These are phyloP conservation scores for Teratosphaeriaceae sp. DNA, from an alignment of 2,329 filamentous ascomycete genomes.

Conservation along the genomic window DNA sequence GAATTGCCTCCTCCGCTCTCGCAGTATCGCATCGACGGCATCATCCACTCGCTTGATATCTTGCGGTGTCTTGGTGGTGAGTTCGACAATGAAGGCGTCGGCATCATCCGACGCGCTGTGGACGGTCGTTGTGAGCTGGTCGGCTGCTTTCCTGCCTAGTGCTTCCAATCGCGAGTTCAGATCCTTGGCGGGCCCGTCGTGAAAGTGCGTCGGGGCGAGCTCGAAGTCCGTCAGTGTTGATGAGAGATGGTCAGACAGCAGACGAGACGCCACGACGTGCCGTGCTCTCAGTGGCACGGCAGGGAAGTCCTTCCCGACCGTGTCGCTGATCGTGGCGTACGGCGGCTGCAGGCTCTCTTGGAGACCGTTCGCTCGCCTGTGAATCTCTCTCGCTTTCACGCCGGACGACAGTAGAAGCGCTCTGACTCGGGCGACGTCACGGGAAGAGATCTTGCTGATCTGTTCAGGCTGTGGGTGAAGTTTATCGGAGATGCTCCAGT, in stretches of 20 bases:
- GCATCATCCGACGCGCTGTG: slow-evolving; percentile 68
- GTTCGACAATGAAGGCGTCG: slow-evolving; percentile 67
- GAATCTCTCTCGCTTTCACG: slow-evolving; percentile 82
- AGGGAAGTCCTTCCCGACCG: slow-evolving; percentile 37
- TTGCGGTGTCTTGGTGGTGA: slow-evolving; percentile 70
- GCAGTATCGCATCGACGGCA: slow-evolving; percentile 60
- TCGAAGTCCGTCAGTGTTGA: slow-evolving; percentile 35
- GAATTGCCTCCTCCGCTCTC: slow-evolving; percentile 66
- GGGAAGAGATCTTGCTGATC: slow-evolving; percentile 48
- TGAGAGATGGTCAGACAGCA: slow-evolving; percentile 43
- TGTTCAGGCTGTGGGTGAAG: slow-evolving; percentile 23
- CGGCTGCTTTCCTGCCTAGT: slow-evolving; percentile 41
- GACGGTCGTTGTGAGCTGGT: slow-evolving; percentile 52
- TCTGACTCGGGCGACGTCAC: slow-evolving; percentile 74
- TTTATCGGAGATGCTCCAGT: slow-evolving; percentile 55
- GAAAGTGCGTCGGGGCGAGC: slow-evolving; percentile 46
- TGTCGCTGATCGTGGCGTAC: slow-evolving; percentile 30
- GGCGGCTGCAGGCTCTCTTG: slow-evolving; percentile 28
- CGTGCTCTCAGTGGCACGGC: slow-evolving; percentile 46
- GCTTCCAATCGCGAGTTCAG: slow-evolving; percentile 39
- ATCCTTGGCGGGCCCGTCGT: slow-evolving; percentile 37
- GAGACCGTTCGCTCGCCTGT: slow-evolving; percentile 53
- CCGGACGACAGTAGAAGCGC: slow-evolving; percentile 74
- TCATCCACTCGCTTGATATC: slow-evolving; percentile 76
- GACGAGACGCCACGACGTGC: slow-evolving; percentile 47